Evolutionary conservation across 2,329 filamentous ascomycete genomes (phyloP), one percentile per base, ranked within the genome.

Genomic region (Blastomyces parvus): DNA sequence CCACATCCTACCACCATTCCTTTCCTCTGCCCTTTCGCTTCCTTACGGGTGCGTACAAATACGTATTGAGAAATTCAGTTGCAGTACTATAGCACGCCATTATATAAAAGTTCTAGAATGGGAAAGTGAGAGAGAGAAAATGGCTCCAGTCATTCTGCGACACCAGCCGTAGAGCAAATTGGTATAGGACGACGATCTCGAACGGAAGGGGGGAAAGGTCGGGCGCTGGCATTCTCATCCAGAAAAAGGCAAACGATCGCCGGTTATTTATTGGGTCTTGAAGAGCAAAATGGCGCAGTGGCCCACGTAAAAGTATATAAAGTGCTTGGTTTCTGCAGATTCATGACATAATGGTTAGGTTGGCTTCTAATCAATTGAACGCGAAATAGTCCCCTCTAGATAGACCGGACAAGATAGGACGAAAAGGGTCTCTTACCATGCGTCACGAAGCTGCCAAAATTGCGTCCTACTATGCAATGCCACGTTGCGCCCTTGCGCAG

Each of bases 261-360:
- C 13, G 3, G n/a, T 9, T 42, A 40, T 66, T 70, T 72, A 97
- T 85, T 97, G 93, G 50, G 94, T 99, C 84, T 99, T 99, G 86
- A 97, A 99, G 61, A 99, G 87, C 63, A 99, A 84, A 74, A 99
- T 97, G 65, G 94, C 94, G 78, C 91, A 97, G 83, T 97, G 94
- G 62, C 94, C 94, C 65, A 99, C 88, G 81, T 99, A 99, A 82
- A 99, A 99, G 82, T 99, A 99, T 77, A 99, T 97, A 82, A 99
- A 99, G 79, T 99, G 94, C 81, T 97, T 97, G 36, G 94, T 97
- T 79, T 97, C 94, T 97, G 80, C 46, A 9, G 5, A 9, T 58
- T 25, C 6, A 36, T 22, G 13, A 58, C 7, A 38, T 22, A 14
- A 27, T 25, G 6, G 22, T 38, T 42, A 25, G 36, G 11, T 58